Base-by-base conservation (phyloP, 805 yeast genomes). In the Metschnikowia drakensbergensis region DNA sequence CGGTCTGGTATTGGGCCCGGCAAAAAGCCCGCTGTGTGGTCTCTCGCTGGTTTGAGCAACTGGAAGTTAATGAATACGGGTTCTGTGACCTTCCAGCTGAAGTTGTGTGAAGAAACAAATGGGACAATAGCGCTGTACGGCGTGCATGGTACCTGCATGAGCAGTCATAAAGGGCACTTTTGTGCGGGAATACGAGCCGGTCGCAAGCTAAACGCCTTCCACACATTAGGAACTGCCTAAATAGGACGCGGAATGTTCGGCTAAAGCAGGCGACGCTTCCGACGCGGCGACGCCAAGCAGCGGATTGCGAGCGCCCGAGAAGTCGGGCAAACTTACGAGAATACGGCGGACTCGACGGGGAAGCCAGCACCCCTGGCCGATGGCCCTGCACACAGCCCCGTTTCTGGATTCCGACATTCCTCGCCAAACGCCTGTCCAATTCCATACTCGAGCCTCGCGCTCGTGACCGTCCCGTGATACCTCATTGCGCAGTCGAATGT, bases 141-240 rank as follows among this genome's bases (percentile, higher is more conserved):
- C 13, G 29, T 40, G 43, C 35, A 40, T 40, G 43, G 43, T 40
- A 40, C 43, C 43, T 40, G 43, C 43, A 40, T 40, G 29, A 23
- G 17, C 5, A 22, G 29, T 22, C 35, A 11, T 8, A 17, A 31
- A 31, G 23, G 35, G 43, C 32, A 11, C 29, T 11, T 29, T 10
- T 13, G 36, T 32, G 43, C 43, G 34, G 6, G 36, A 32, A 40
- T 40, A 40, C 43, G 43, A 40, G 41, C 26, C n/a, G 28, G 29
- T 30, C 30, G 43, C 43, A 40, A 40, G 43, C 43, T n/a, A 6
- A 31, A 29, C 36, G 31, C 35, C 29, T 40, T 30, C 43, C 35
- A 23, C 43, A 31, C 28, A 30, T 40, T 35, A 31, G 23, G 11
- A 31, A 13, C 26, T 40, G n/a, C 43, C 36, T 40, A 31, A 31